A percentile compares a stretch with the other conserved stretches of the same genome.
Evolutionary conservation across 768 basidiomycete genomes (phyloP).

Genomic region (Cubamyces sp.): DNA sequence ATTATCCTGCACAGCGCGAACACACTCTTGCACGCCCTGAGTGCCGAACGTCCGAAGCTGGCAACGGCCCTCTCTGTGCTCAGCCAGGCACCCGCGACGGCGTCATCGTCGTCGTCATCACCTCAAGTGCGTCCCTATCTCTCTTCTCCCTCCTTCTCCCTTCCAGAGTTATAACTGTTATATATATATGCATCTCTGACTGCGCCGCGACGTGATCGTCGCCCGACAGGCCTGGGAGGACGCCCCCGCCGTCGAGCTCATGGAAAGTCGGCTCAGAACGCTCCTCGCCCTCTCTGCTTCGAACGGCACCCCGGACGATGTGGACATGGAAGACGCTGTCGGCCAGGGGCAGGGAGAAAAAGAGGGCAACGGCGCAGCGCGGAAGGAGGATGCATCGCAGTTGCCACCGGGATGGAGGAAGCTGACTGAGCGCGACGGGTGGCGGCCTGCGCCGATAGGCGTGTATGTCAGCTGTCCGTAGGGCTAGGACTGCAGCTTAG

Average conservation of each 20-base stretch:
- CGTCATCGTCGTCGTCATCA: not conserved
- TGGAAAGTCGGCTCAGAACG: slow-evolving; percentile 55
- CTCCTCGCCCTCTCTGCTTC: slow-evolving; percentile 35
- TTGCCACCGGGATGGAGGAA: slow-evolving; percentile 57
- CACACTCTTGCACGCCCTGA: slow-evolving; percentile 47
- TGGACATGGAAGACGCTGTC: not conserved
- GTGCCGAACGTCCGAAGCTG: slow-evolving; percentile 36
- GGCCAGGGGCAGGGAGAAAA: not conserved
- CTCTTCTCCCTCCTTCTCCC: too few species aligned
- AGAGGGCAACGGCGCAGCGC: not conserved
- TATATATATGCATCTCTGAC: not conserved
- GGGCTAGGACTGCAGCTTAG: not conserved
- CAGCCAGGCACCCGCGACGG: not conserved
- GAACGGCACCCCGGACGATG: not conserved
- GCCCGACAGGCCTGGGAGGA: slow-evolving; percentile 52
- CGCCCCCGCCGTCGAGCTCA: slow-evolving; percentile 49
- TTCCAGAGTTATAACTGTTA: not conserved
- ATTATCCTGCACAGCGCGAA: slow-evolving; percentile 28
- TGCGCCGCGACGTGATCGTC: not conserved
- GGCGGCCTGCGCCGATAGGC: slow-evolving; percentile 75
- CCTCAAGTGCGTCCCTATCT: slow-evolving; percentile 3
- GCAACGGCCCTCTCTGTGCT: slow-evolving; percentile 19
- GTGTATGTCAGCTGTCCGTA: slow-evolving; percentile 40
- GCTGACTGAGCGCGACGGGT: slow-evolving; percentile 46
- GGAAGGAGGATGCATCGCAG: not conserved